Evolutionary conservation across 768 basidiomycete genomes (phyloP), one percentile per base, ranked within the genome.

Genomic region (Boletus vermiculosoides): DNA sequence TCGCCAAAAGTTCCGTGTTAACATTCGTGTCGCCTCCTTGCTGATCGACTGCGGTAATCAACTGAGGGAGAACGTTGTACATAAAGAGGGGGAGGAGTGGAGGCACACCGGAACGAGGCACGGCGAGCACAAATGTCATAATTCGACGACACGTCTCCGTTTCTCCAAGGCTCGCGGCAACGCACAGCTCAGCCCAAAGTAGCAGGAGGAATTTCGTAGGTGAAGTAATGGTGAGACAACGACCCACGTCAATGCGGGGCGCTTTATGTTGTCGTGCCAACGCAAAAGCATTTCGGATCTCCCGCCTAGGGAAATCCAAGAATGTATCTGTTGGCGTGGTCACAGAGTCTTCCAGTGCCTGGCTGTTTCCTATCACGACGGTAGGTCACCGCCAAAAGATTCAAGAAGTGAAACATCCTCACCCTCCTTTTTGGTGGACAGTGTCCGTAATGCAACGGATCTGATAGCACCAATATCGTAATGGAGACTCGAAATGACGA

Each of bases 51-150:
- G 56, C 45, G 1, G 62, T 50, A 15, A 92, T 79, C 46, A 92
- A 66, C 18, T 78, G 74, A 3, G 90, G 90, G 15, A 88, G 68
- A n/a, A 87, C 71, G 55, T 82, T 74, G 66, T 88, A 83, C 58
- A 90, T 65, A 69, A 92, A 92, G 30, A 89, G 78, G 0, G 89
- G 89, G 22, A 93, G 75, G 7, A 92, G 77, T 2, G 89, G 88
- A 1, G 86, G 84, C 5, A 72, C 71, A 11, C 71, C 72, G 10
- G 80, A 68, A 23, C 82, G 83, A 41, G 89, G 88, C 58, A 77
- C 82, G 30, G 84, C 81, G 39, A 92, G 77, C 39, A 85, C 79
- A 68, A 85, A 89, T 0, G 86, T 87, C 46, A 83, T 82, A 28
- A 92, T 72, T 41, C 88, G 80, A 52, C 83, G 78, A 66, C 83